Evolutionary conservation across 225 moss, liverwort and hornwort species (phyloP).

Genomic region (Polytrichum commune): DNA sequence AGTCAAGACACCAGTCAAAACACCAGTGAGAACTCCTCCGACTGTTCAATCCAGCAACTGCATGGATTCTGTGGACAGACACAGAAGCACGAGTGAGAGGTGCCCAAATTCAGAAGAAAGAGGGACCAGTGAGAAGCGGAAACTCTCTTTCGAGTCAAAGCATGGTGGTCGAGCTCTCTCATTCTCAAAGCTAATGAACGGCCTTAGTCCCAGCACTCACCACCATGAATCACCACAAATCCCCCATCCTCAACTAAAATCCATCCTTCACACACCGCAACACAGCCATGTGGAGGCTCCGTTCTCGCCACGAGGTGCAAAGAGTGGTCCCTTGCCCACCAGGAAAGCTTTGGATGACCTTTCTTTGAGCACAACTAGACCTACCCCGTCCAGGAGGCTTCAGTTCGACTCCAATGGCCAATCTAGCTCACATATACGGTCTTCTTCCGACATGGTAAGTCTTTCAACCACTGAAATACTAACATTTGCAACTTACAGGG

Average conservation of each 20-base stretch:
- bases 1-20: slow-evolving; percentile 37
- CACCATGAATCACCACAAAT: slow-evolving; percentile 6
- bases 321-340: slow-evolving; percentile 33
- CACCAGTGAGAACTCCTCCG: slow-evolving; percentile 44
- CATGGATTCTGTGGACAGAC: slow-evolving; percentile 7
- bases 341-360: slow-evolving; percentile 38
- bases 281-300: slow-evolving; percentile 21
- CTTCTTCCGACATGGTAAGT: slow-evolving; percentile 28
- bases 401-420: slow-evolving; percentile 26
- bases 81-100: slow-evolving; percentile 14
- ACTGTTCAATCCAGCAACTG: slow-evolving; percentile 21
- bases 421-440: slow-evolving; percentile 1
- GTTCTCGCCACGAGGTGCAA: slow-evolving; percentile 38
- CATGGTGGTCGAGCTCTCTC: slow-evolving; percentile 40
- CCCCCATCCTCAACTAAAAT: background rate
- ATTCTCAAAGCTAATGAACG: slow-evolving; percentile 43
- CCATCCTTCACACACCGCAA: slow-evolving; percentile 32
- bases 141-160: slow-evolving; percentile 42
- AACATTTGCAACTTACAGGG: background rate
- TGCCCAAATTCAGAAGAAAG: slow-evolving; percentile 18
- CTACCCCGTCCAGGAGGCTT: slow-evolving; percentile 32
- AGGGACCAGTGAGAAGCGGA: slow-evolving; percentile 27
- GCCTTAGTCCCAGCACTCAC: slow-evolving; percentile 5
- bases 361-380: background rate
- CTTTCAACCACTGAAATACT: background rate